Conservation (phyloP, 164 flowering plant genomes). For the Sextonia rubra region DNA sequence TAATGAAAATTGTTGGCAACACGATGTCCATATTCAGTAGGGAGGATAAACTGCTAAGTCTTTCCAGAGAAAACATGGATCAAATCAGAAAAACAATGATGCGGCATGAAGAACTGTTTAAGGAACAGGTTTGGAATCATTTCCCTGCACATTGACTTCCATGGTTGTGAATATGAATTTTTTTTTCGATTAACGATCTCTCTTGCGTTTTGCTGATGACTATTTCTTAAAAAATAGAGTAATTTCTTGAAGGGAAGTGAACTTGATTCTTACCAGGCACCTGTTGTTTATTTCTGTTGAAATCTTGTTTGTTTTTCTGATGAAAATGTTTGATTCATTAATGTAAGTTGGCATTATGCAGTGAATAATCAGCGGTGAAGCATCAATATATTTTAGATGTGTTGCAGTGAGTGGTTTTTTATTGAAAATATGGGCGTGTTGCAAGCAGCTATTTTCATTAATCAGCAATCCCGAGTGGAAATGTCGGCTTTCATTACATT, state of each 20-base stretch:
- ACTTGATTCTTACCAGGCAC: neutral
- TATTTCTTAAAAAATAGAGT: neutral
- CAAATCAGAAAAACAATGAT: conserved; percentile 22
- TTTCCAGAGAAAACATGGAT: conserved; percentile 18
- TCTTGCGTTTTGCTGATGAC: neutral
- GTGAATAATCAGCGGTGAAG: too few relatives aligned
- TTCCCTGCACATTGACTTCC: conserved; percentile 1
- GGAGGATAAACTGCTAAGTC: conserved; percentile 7
- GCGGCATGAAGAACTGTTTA: conserved; percentile 19
- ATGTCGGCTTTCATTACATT: too few relatives aligned
- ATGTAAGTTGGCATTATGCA: too few relatives aligned
- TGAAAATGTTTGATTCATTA: too few relatives aligned
- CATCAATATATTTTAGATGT: too few relatives aligned
- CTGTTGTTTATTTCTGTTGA: too few relatives aligned
- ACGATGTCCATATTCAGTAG: neutral
- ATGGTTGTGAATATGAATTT: neutral
- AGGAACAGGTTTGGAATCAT: conserved; percentile 21
- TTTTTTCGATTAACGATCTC: neutral
- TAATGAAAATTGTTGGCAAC: neutral
- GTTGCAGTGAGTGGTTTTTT: too few relatives aligned
- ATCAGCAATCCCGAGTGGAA: too few relatives aligned
- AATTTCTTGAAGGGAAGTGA: neutral
- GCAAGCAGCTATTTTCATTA: too few relatives aligned
- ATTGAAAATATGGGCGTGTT: too few relatives aligned
- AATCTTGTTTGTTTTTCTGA: too few relatives aligned